These are phyloP conservation scores for Didymella pinodella DNA, from an alignment of 2,329 filamentous ascomycete species.

Conservation along the genomic window DNA sequence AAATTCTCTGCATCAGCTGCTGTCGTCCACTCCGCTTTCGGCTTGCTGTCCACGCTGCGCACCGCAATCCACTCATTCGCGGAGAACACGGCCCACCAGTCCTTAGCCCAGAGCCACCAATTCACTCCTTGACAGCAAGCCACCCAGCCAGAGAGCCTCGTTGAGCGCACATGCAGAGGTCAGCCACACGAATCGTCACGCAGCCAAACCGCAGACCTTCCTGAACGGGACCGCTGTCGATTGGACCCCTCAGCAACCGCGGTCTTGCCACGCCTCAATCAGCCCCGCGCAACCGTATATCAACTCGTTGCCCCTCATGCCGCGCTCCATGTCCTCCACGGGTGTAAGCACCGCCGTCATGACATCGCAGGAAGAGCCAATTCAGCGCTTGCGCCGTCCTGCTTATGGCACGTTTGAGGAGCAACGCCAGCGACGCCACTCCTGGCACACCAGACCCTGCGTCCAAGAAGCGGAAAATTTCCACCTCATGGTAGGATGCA, in stretches of 20 bases:
- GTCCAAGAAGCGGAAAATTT: conserved; percentile 58
- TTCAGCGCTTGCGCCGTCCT: conserved; percentile 44
- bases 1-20: conserved; percentile 4
- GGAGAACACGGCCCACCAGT: conserved; percentile 16
- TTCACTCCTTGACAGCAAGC: conserved; percentile 20
- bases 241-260: conserved; percentile 14
- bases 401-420: conserved; percentile 47
- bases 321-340: conserved; percentile 20
- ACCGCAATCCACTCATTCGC: conserved; percentile 18
- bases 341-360: conserved; percentile 46
- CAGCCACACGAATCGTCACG: conserved; percentile 28
- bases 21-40: conserved; percentile 18
- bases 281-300: conserved; percentile 33
- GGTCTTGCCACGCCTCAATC: conserved; percentile 33
- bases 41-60: conserved; percentile 19
- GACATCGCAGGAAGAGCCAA: conserved; percentile 55
- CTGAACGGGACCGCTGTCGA: conserved; percentile 22
- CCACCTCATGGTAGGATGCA: conserved; percentile 50
- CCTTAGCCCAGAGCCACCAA: conserved; percentile 8
- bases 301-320: conserved; percentile 35
- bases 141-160: conserved; percentile 29
- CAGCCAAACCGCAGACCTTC: conserved; percentile 23
- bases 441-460: conserved; percentile 57
- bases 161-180: conserved; percentile 32
- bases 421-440: conserved; percentile 55